These are phyloP conservation scores for Cicer arietinum DNA, from an alignment of 306 rosid genomes.

Conservation along the genomic window DNA sequence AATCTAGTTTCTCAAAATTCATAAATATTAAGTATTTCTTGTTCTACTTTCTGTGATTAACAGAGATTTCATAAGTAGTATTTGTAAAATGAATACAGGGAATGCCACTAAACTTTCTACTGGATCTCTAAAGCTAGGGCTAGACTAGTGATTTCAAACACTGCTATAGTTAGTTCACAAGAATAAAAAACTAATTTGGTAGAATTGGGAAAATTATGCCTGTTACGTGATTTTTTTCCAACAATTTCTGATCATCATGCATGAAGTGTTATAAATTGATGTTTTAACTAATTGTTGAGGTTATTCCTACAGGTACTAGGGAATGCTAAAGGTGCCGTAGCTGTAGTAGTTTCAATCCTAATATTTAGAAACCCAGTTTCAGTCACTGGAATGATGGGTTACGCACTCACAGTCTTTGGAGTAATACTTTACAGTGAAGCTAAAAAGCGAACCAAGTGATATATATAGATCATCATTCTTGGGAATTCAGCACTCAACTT, in stretches of 20 bases:
- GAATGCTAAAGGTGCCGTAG: slow-evolving; percentile 99
- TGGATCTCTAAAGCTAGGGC: slow-evolving; percentile 3
- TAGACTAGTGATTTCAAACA: slow-evolving; percentile 4
- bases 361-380: slow-evolving; percentile 96
- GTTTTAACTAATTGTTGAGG: slow-evolving; percentile 29
- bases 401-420: slow-evolving; percentile 87
- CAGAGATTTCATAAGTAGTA: slow-evolving; percentile 18
- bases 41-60: slow-evolving; percentile 7
- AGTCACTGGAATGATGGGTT: slow-evolving; percentile 98
- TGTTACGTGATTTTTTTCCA: not conserved
- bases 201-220: not conserved
- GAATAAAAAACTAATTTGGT: slow-evolving; percentile 5
- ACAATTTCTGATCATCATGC: not conserved
- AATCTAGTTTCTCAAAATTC: slow-evolving; percentile 27
- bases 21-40: not conserved
- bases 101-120: slow-evolving; percentile 24
- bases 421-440: slow-evolving; percentile 95
- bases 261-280: slow-evolving; percentile 8
- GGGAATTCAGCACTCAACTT: slow-evolving; percentile 46
- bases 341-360: slow-evolving; percentile 92
- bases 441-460: slow-evolving; percentile 93
- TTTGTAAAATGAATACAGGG: slow-evolving; percentile 9
- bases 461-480: slow-evolving; percentile 28
- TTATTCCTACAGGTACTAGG: slow-evolving; percentile 85
- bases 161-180: slow-evolving; percentile 12